Conservation (phyloP, 106 monocot genomes). For the Apostasia shenzhenica region DNA sequence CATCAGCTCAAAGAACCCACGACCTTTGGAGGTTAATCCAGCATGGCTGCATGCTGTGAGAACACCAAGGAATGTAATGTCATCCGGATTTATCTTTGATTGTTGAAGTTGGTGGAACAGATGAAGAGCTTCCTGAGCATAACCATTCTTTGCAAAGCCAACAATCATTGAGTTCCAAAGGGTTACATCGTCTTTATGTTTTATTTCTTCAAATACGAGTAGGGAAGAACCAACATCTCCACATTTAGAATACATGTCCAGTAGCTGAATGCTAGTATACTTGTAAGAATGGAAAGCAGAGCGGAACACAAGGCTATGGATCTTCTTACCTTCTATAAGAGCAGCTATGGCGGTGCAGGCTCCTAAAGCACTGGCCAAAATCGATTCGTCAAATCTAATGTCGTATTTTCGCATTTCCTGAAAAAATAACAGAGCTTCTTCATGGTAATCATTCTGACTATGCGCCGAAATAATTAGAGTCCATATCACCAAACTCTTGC, state of each 20-base stretch:
- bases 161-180: conserved; percentile 67
- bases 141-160: conserved; percentile 65
- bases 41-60: conserved; percentile 75
- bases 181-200: conserved; percentile 28
- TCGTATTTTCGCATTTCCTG: conserved; percentile 24
- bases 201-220: conserved; percentile 35
- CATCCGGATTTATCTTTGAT: conserved; percentile 34
- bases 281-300: conserved; percentile 35
- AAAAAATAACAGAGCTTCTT: conserved; percentile 36
- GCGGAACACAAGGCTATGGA: conserved; percentile 37
- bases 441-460: conserved; percentile 34
- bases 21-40: conserved; percentile 38
- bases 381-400: conserved; percentile 41
- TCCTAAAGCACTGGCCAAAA: conserved; percentile 43
- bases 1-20: conserved; percentile 42
- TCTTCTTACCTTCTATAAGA: conserved; percentile 28
- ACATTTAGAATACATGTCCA: conserved; percentile 84
- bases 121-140: conserved; percentile 38
- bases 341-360: conserved; percentile 59
- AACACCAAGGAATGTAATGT: conserved; percentile 52
- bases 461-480: conserved; percentile 60
- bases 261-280: conserved; percentile 32
- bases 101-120: conserved; percentile 42
- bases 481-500: conserved; percentile 41
- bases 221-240: conserved; percentile 39